phyloP scores from a whole-genome alignment of 2,329 filamentous ascomycete genomes.

The Paramyrothecium roridum region DNA sequence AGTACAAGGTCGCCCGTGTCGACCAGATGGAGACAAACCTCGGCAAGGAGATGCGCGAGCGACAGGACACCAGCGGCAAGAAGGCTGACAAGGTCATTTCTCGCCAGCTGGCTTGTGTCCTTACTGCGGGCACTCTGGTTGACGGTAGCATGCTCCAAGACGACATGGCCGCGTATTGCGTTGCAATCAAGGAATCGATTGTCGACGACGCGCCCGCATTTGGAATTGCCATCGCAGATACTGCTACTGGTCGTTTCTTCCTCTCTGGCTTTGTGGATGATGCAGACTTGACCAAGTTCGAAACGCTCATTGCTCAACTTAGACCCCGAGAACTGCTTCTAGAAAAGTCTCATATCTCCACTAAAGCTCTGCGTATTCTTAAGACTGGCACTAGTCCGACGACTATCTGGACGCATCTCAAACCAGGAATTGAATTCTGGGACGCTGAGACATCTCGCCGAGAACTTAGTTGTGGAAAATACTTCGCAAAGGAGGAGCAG shows the following conservation, averaged over 20 bases:
- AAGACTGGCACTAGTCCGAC: conserved; percentile 94
- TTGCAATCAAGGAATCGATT: conserved; percentile 83
- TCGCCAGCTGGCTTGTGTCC: conserved; percentile 83
- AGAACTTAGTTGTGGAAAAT: conserved; percentile 75
- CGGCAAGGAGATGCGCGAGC: conserved; percentile 97
- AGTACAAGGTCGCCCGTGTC: conserved; percentile 93
- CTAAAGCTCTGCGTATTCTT: conserved; percentile 86
- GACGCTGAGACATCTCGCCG: conserved; percentile 76
- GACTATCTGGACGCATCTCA: conserved; percentile 93
- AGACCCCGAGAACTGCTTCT: conserved; percentile 83
- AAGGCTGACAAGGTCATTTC: conserved; percentile 93
- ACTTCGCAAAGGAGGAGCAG: conserved; percentile 63
- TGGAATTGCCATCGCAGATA: conserved; percentile 91
- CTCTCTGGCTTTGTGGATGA: conserved; percentile 92
- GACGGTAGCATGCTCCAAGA: conserved; percentile 97
- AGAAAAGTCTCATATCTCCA: conserved; percentile 82
- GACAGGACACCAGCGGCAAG: conserved; percentile 61
- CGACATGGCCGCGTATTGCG: conserved; percentile 95
- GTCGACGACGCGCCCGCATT: conserved; percentile 76
- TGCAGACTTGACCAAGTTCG: conserved; percentile 90
- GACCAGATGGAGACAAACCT: conserved; percentile 96
- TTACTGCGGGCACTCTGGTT: conserved; percentile 89
- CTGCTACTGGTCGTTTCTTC: conserved; percentile 92
- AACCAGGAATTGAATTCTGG: conserved; percentile 87
- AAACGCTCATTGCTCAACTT: conserved; percentile 92